Percentiles rank a stretch among this genome's conserved stretches.
Conservation (phyloP, 345 rosid genomes). For the Mercurialis annua region DNA sequence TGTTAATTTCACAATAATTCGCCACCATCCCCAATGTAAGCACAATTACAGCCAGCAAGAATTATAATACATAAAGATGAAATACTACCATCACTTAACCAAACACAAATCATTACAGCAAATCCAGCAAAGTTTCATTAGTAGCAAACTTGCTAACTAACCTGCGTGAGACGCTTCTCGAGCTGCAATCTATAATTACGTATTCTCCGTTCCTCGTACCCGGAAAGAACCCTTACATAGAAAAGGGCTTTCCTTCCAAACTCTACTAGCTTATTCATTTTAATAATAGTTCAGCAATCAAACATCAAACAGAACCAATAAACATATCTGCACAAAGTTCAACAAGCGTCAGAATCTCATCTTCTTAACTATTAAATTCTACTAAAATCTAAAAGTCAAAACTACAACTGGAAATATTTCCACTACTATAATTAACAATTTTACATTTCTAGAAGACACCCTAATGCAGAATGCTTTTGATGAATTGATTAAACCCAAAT, state of each 20-base stretch:
- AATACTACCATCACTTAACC: conserved; percentile 4
- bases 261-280: conserved; percentile 70
- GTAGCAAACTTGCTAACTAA: conserved; percentile 19
- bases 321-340: conserved; percentile 4
- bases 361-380: neutral
- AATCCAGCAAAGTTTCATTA: neutral
- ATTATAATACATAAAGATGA: neutral
- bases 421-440: too few relatives aligned
- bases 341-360: neutral
- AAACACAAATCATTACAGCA: neutral
- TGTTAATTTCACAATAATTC: neutral
- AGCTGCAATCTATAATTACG: conserved; percentile 74
- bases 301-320: conserved; percentile 1
- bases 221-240: conserved; percentile 84
- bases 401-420: neutral
- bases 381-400: neutral
- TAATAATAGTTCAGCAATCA: conserved; percentile 1
- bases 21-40: neutral
- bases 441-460: too few relatives aligned
- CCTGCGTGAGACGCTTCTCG: conserved; percentile 72
- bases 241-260: conserved; percentile 83
- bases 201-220: conserved; percentile 83
- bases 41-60: neutral
- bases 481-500: too few relatives aligned
- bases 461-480: too few relatives aligned